Evolutionary conservation across 345 rosid species (phyloP).

Genomic region (Hevea brasiliensis): DNA sequence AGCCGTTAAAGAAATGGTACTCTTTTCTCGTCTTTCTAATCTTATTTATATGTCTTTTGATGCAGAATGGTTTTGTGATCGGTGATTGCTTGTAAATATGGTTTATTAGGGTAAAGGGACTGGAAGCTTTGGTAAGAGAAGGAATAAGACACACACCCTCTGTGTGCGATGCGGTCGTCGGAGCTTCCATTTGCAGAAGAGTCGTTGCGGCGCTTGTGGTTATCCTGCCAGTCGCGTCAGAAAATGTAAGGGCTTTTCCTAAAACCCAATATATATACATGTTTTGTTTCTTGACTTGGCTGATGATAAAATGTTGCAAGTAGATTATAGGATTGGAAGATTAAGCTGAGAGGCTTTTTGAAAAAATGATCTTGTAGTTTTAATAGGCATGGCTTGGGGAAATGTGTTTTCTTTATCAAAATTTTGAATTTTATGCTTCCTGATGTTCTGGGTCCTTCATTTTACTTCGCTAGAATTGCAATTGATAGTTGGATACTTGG

Average conservation of each 20-base stretch:
- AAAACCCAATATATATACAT: neutral
- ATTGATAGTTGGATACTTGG: too few relatives aligned
- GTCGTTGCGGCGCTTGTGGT: slow-evolving; percentile 28
- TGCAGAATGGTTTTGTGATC: neutral
- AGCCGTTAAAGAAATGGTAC: slow-evolving; percentile 29
- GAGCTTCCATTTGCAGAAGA: slow-evolving; percentile 30
- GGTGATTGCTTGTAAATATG: slow-evolving; percentile 1
- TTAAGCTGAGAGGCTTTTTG: neutral
- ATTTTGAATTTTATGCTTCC: too few relatives aligned
- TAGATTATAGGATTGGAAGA: too few relatives aligned
- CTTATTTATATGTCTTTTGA: too few relatives aligned
- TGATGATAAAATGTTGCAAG: neutral
- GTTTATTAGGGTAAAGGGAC: slow-evolving; percentile 25
- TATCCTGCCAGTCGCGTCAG: slow-evolving; percentile 28
- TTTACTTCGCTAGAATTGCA: neutral
- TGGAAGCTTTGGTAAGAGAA: slow-evolving; percentile 32
- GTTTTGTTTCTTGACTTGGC: neutral
- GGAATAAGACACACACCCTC: slow-evolving; percentile 35
- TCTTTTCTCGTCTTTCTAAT: neutral
- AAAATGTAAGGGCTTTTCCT: slow-evolving; percentile 11
- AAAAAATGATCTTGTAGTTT: too few relatives aligned
- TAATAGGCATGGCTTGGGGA: too few relatives aligned
- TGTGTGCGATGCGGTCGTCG: slow-evolving; percentile 33
- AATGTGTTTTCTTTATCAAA: too few relatives aligned
- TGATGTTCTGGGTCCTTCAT: neutral